phyloP scores from a whole-genome alignment of 2,329 filamentous ascomycete species.

The Raffaelea deltoideospora region DNA sequence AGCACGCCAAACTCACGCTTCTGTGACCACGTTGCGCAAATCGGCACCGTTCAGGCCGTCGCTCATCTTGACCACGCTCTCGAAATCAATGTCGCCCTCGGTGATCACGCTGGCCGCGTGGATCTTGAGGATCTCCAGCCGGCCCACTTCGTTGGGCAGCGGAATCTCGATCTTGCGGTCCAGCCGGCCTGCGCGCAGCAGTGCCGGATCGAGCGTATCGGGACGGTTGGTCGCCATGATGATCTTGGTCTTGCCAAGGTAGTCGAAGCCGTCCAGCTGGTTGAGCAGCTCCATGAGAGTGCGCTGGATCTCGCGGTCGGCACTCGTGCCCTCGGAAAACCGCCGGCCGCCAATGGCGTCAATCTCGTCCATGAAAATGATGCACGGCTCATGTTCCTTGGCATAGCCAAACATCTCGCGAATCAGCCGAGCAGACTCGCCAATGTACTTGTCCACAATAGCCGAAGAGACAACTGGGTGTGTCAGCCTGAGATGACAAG shows the following conservation, averaged over 20 bases:
- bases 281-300: conserved; percentile 98
- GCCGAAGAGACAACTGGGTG: conserved; percentile 81
- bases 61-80: conserved; percentile 99
- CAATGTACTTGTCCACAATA: conserved; percentile 99
- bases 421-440: conserved; percentile 91
- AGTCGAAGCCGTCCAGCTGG: conserved; percentile 97
- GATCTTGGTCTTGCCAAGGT: conserved; percentile 98
- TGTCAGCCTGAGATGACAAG: too few species aligned
- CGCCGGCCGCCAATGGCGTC: conserved; percentile 93
- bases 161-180: conserved; percentile 98
- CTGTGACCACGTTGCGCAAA: conserved; percentile 92
- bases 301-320: conserved; percentile 94
- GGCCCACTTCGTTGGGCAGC: conserved; percentile 88
- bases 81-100: conserved; percentile 94
- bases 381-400: conserved; percentile 97
- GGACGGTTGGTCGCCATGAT: conserved; percentile 99
- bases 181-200: conserved; percentile 81
- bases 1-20: conserved; percentile 85
- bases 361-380: conserved; percentile 99
- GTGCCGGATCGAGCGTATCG: conserved; percentile 84
- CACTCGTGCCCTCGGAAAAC: conserved; percentile 94
- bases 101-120: conserved; percentile 74
- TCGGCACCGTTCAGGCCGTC: conserved; percentile 96
- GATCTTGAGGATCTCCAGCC: conserved; percentile 96
- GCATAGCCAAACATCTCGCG: conserved; percentile 99